These are phyloP conservation scores for Hypocrella siamensis DNA, from an alignment of 2,329 filamentous ascomycete genomes.

Conservation along the genomic window DNA sequence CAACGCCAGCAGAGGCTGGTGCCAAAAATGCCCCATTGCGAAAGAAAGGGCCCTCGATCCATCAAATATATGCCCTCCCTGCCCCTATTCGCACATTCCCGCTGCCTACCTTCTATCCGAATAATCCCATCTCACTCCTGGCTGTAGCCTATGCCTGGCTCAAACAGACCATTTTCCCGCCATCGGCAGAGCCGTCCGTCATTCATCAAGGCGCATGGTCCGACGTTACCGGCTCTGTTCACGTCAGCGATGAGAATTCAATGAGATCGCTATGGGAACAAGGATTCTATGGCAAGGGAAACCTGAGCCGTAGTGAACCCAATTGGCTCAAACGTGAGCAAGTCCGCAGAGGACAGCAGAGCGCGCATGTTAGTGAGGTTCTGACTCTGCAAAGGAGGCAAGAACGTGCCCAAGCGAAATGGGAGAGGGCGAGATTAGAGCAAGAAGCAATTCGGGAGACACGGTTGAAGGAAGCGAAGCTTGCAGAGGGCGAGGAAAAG, in stretches of 20 bases:
- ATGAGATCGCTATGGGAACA: constrained; percentile 84
- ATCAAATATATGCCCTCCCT: constrained; percentile 67
- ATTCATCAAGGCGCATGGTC: constrained; percentile 67
- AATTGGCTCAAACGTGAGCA: constrained; percentile 81
- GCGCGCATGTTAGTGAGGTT: constrained; percentile 64
- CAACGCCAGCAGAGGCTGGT: constrained; percentile 5
- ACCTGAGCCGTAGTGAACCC: constrained; percentile 82
- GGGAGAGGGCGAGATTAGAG: constrained; percentile 80
- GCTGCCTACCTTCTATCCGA: constrained; percentile 75
- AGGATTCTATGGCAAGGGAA: constrained; percentile 95
- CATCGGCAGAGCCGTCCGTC: constrained; percentile 46
- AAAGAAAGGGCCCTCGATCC: constrained; percentile 29
- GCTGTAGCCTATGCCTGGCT: constrained; percentile 67
- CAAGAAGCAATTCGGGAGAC: constrained; percentile 69
- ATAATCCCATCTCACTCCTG: constrained; percentile 78
- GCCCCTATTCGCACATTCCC: constrained; percentile 71
- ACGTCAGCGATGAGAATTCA: constrained; percentile 61
- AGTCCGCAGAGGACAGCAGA: constrained; percentile 48
- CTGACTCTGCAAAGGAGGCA: constrained; percentile 60
- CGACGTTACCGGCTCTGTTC: constrained; percentile 64
- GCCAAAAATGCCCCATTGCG: constrained; percentile 7
- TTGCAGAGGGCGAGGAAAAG: constrained; percentile 9
- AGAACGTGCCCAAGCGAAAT: constrained; percentile 72
- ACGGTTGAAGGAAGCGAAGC: constrained; percentile 27
- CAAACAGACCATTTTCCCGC: constrained; percentile 52